Evolutionary conservation across 2,329 filamentous ascomycete species (phyloP).

Genomic region (Elsinoe necatrix): DNA sequence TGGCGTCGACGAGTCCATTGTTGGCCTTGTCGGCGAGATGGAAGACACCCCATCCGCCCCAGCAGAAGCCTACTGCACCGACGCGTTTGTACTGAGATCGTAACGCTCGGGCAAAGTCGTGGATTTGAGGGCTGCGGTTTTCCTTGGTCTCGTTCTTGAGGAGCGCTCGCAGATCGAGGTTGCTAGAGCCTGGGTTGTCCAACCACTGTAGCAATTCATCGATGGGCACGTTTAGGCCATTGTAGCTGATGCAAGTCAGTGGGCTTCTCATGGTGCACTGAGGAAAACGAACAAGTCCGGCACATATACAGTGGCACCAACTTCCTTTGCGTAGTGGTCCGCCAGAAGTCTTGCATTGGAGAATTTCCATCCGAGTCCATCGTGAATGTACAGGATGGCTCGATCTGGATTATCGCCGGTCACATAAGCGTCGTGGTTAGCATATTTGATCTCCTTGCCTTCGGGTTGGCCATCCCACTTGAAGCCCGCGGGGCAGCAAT

Average conservation of each 20-base stretch:
- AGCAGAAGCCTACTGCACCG: conserved; percentile 44
- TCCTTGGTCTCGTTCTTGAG: conserved; percentile 19
- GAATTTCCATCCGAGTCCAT: conserved; percentile 39
- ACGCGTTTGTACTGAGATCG: conserved; percentile 30
- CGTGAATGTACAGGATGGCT: conserved; percentile 26
- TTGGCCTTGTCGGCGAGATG: conserved; percentile 37
- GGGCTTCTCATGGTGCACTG: background rate
- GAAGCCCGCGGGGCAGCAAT: conserved; percentile 24
- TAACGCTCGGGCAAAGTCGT: conserved; percentile 32
- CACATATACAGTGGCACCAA: conserved; percentile 41
- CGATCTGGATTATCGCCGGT: conserved; percentile 24
- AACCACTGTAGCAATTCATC: conserved; percentile 20
- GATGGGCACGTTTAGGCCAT: background rate
- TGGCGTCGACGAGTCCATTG: conserved; percentile 38
- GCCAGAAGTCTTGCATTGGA: conserved; percentile 39
- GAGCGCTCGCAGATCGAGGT: background rate
- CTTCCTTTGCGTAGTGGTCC: conserved; percentile 40
- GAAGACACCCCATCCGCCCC: conserved; percentile 45
- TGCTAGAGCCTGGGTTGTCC: conserved; percentile 19
- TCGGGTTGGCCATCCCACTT: conserved; percentile 24
- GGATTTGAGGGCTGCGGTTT: conserved; percentile 32
- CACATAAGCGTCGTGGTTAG: conserved; percentile 23
- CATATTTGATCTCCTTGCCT: conserved; percentile 20
- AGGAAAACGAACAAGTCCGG: conserved; percentile 24
- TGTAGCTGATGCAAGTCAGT: background rate